Conservation (phyloP, 2,329 filamentous ascomycete genomes). For the Venturia asperata region DNA sequence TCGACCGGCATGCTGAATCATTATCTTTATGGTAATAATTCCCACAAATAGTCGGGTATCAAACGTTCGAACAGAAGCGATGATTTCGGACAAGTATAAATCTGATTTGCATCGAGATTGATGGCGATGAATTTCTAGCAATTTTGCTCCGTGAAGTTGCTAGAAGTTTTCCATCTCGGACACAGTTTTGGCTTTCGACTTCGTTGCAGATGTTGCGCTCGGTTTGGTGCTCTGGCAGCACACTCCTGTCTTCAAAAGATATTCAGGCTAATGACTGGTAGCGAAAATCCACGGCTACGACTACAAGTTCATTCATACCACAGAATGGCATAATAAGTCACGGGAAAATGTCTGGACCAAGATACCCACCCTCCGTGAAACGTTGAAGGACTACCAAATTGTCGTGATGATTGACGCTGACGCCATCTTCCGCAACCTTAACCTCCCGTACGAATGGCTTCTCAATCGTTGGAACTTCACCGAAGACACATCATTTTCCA, state of each 20-base stretch:
- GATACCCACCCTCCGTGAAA: slow-evolving; percentile 35
- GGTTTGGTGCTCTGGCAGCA: neutral
- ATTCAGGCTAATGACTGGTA: neutral
- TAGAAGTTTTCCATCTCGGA: neutral
- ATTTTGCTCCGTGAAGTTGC: neutral
- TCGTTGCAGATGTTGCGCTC: neutral
- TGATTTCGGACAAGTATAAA: neutral
- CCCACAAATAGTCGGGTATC: neutral
- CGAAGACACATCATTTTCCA: slow-evolving; percentile 34
- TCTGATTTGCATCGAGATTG: neutral
- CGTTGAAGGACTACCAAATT: slow-evolving; percentile 36
- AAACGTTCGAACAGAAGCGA: neutral
- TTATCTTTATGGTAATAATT: slow-evolving; percentile 32
- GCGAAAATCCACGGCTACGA: slow-evolving; percentile 41
- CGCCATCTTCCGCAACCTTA: slow-evolving; percentile 36
- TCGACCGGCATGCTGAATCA: slow-evolving; percentile 37
- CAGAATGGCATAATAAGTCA: slow-evolving; percentile 26
- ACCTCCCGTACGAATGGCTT: slow-evolving; percentile 44
- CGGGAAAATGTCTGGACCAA: slow-evolving; percentile 40
- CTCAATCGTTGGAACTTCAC: slow-evolving; percentile 42
- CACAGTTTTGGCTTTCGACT: neutral
- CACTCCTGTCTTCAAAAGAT: neutral
- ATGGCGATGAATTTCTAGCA: neutral
- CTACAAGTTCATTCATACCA: slow-evolving; percentile 39
- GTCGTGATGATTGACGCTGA: slow-evolving; percentile 43